A percentile compares a stretch with the other conserved stretches of the same genome.
Conservation (phyloP, 495 filamentous ascomycete genomes). For the Clohesyomyces aquaticus region DNA sequence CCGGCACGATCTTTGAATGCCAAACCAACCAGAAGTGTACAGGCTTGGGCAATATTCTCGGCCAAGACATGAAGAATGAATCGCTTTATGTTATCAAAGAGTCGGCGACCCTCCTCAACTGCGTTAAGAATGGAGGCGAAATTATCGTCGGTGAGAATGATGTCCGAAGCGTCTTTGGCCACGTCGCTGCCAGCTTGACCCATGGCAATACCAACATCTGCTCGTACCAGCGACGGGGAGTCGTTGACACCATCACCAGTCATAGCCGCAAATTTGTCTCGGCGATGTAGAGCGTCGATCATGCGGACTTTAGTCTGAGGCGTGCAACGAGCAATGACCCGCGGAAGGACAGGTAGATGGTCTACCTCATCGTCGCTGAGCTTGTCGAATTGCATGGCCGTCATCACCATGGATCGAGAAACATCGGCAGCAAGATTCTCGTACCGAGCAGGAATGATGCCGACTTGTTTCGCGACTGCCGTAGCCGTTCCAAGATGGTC, state of each 20-base stretch:
- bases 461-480: no score
- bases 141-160: slow-evolving; percentile 80
- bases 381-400: no score
- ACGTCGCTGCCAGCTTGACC: slow-evolving; percentile 74
- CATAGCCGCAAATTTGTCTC: slow-evolving; percentile 74
- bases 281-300: slow-evolving; percentile 71
- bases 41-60: slow-evolving; percentile 74
- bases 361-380: no score
- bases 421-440: no score
- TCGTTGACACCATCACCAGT: slow-evolving; percentile 89
- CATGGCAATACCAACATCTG: slow-evolving; percentile 87
- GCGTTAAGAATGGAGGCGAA: slow-evolving; percentile 79
- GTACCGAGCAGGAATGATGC: no score
- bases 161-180: slow-evolving; percentile 78
- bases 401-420: no score
- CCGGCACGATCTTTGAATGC: slow-evolving; percentile 66
- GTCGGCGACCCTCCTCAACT: slow-evolving; percentile 71
- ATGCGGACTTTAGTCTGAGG: no score
- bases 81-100: slow-evolving; percentile 76
- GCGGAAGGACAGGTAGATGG: no score
- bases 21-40: slow-evolving; percentile 69
- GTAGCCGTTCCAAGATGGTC: no score
- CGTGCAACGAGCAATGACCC: no score
- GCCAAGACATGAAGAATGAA: slow-evolving; percentile 74
- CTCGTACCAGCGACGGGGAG: slow-evolving; percentile 74